A percentile compares a stretch with the other conserved stretches of the same genome.
phyloP scores from a whole-genome alignment of 441 rosid species.

The Viola pubescens region DNA sequence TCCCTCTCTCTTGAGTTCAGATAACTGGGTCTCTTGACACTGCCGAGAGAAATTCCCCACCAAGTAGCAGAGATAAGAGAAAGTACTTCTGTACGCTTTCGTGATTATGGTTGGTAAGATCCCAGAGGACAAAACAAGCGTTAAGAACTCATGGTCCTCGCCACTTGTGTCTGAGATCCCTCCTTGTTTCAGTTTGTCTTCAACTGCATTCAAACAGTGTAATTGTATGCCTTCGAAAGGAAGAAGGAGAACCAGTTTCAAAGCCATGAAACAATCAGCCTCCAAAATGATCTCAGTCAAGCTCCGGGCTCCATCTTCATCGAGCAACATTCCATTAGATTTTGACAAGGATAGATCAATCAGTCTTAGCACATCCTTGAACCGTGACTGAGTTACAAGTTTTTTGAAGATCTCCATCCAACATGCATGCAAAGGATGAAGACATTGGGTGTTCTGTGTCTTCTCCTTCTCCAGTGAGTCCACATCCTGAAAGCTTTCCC shows the following conservation, averaged over 20 bases:
- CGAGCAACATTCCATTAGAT: slow-evolving; percentile 41
- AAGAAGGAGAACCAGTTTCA: slow-evolving; percentile 59
- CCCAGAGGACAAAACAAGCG: slow-evolving; percentile 58
- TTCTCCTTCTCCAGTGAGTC: slow-evolving; percentile 49
- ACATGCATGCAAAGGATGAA: slow-evolving; percentile 77
- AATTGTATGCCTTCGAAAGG: slow-evolving; percentile 56
- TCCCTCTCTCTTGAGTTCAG: slow-evolving; percentile 19
- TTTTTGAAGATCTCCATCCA: slow-evolving; percentile 67
- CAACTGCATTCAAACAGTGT: slow-evolving; percentile 47
- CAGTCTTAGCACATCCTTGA: slow-evolving; percentile 41
- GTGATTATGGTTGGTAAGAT: slow-evolving; percentile 42
- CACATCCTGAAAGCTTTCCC: slow-evolving; percentile 92
- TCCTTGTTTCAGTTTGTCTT: slow-evolving; percentile 56
- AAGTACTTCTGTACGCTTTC: slow-evolving; percentile 41
- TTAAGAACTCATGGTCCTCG: slow-evolving; percentile 49
- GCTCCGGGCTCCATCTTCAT: slow-evolving; percentile 51
- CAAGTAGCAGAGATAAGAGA: slow-evolving; percentile 64
- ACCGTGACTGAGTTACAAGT: slow-evolving; percentile 26
- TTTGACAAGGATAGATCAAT: slow-evolving; percentile 59
- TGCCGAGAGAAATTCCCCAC: slow-evolving; percentile 68
- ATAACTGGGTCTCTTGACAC: slow-evolving; percentile 50
- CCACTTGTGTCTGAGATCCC: slow-evolving; percentile 39
- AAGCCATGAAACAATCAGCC: slow-evolving; percentile 40
- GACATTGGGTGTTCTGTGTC: slow-evolving; percentile 19
- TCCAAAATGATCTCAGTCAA: slow-evolving; percentile 30